Percentiles rank a stretch among this genome's conserved stretches.
phyloP scores from a whole-genome alignment of 208 protist genomes.

The Vickermania ingenoplastis region DNA sequence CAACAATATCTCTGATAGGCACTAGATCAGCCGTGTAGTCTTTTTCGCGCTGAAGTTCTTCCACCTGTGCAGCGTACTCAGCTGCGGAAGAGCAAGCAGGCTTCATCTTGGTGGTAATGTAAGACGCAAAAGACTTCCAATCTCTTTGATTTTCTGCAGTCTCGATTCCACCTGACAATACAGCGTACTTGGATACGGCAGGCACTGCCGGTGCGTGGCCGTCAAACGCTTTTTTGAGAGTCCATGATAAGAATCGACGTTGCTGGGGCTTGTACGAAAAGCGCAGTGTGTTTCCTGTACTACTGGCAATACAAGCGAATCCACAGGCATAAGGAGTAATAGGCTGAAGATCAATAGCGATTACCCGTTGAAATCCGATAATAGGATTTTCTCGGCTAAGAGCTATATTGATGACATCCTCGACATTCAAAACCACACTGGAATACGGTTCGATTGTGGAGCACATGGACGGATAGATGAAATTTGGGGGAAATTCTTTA shows the following conservation, averaged over 20 bases:
- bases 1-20: constrained; percentile 56
- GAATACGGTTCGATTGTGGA: constrained; percentile 61
- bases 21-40: constrained; percentile 75
- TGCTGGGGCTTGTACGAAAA: constrained; percentile 71
- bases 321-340: constrained; percentile 55
- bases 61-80: constrained; percentile 13
- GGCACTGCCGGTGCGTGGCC: constrained; percentile 50
- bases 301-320: constrained; percentile 64
- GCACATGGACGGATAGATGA: constrained; percentile 51
- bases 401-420: constrained; percentile 48
- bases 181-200: constrained; percentile 51
- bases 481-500: constrained; percentile 17
- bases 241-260: constrained; percentile 40
- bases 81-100: constrained; percentile 20
- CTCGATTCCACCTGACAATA: constrained; percentile 73
- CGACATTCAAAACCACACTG: constrained; percentile 44
- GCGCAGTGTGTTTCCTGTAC: constrained; percentile 64
- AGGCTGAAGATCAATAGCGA: constrained; percentile 75
- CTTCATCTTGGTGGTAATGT: constrained; percentile 61
- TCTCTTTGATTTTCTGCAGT: constrained; percentile 56
- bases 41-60: constrained; percentile 66
- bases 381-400: constrained; percentile 41
- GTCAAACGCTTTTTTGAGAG: constrained; percentile 62
- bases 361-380: constrained; percentile 58
- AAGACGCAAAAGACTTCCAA: constrained; percentile 80